A percentile compares a stretch with the other conserved stretches of the same genome.
These are phyloP conservation scores for Begonia fuchsioides DNA, from an alignment of 306 rosid species.

Conservation along the genomic window DNA sequence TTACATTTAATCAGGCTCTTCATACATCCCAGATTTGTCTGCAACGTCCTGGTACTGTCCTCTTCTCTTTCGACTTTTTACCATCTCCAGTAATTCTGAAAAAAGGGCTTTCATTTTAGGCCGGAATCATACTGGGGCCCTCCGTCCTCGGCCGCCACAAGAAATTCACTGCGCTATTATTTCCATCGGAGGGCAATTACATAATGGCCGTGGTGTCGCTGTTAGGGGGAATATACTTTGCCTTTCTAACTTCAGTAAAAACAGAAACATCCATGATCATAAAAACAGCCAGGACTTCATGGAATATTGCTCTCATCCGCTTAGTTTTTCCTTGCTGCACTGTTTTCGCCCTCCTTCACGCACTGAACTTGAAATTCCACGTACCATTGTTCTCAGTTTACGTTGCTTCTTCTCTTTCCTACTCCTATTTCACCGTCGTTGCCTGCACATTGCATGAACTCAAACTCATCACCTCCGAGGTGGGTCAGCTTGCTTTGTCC, in stretches of 20 bases:
- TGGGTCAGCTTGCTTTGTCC: slow-evolving; percentile 31
- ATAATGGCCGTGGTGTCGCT: slow-evolving; percentile 37
- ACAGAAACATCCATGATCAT: slow-evolving; percentile 22
- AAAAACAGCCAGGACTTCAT: slow-evolving; percentile 34
- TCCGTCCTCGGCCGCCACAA: slow-evolving; percentile 31
- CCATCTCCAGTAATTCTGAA: no score
- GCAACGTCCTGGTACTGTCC: slow-evolving; percentile 26
- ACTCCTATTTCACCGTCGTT: slow-evolving; percentile 34
- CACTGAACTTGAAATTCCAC: slow-evolving; percentile 8
- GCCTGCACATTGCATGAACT: slow-evolving; percentile 38
- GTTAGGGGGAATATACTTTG: slow-evolving; percentile 54
- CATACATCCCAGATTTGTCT: slow-evolving; percentile 33
- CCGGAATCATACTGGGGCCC: slow-evolving; percentile 69
- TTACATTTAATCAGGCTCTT: slow-evolving; percentile 45
- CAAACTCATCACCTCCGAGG: slow-evolving; percentile 61
- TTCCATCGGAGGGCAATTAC: slow-evolving; percentile 12
- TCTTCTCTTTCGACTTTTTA: no score
- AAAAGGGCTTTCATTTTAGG: slow-evolving; percentile 18
- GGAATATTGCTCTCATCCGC: slow-evolving; percentile 12
- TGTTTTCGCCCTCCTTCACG: no score
- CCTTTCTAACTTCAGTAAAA: slow-evolving; percentile 54
- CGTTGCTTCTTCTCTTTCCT: slow-evolving; percentile 23
- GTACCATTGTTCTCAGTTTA: slow-evolving; percentile 47
- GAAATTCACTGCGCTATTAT: slow-evolving; percentile 13
- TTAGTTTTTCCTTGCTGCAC: slow-evolving; percentile 24